Conservation (phyloP, 768 basidiomycete genomes). For the Panus rudis region DNA sequence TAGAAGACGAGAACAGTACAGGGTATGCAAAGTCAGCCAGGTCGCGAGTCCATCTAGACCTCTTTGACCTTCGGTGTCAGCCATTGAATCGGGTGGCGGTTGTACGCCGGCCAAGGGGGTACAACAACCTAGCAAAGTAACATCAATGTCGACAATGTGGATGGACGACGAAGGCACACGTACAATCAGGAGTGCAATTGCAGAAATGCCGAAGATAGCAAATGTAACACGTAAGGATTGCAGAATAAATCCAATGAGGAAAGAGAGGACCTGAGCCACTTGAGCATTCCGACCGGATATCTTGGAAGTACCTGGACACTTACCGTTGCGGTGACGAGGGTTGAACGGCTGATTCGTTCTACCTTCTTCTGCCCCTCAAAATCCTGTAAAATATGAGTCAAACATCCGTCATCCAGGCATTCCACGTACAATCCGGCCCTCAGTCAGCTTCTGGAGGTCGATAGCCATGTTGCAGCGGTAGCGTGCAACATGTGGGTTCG, state of each 20-base stretch:
- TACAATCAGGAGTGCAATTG: constrained; percentile 11
- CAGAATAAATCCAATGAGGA: constrained; percentile 47
- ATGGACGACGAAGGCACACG: background rate
- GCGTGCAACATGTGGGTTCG: too few relatives aligned
- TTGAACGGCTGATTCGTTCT: constrained; percentile 37
- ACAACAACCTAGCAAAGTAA: constrained; percentile 40
- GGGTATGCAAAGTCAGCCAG: background rate
- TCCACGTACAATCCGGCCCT: too few relatives aligned
- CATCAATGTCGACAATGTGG: background rate
- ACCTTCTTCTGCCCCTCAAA: constrained; percentile 55
- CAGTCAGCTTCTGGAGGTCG: too few relatives aligned
- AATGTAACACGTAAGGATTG: constrained; percentile 54
- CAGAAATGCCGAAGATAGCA: constrained; percentile 32
- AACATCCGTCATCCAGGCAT: too few relatives aligned
- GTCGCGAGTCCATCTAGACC: background rate
- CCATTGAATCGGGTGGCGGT: constrained; percentile 57
- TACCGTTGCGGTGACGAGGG: constrained; percentile 43
- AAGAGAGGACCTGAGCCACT: constrained; percentile 40
- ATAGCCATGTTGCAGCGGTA: too few relatives aligned
- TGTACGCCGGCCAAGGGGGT: constrained; percentile 68
- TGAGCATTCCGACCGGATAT: too few relatives aligned
- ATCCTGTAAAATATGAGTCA: constrained; percentile 33
- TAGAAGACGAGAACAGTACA: too few relatives aligned
- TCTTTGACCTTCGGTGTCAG: constrained; percentile 38
- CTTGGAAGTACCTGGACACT: constrained; percentile 2